Base-by-base conservation (phyloP, 495 filamentous ascomycete genomes). In the Rhypophila decipiens region DNA sequence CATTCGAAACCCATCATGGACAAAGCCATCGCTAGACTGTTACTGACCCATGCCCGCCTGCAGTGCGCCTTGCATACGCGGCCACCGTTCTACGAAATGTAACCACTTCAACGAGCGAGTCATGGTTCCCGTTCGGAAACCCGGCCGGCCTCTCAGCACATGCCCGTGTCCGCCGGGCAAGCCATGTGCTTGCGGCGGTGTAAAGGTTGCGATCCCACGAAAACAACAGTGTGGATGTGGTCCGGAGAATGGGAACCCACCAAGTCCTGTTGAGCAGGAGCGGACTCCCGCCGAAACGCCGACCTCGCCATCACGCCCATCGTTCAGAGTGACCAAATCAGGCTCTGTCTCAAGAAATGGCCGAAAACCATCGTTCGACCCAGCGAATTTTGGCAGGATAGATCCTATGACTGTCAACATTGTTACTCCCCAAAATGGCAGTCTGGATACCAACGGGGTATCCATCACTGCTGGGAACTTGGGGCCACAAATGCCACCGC, bases 61-160 rank as follows among this genome's bases (percentile, higher is more conserved):
- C 58, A 93, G 87, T 60, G 82, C 84, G 71, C 83, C 86, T 58
- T 94, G 88, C 55, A 87, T 91, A 53, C 84, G 86, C 44, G 88
- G 88, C 42, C 88, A 94, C 65, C 83, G 88, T 55, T 90, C 88
- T 19, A 87, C 87, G 52, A 87, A 84, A 75, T 94, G 88, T 58
- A 80, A 76, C 24, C 87, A 94, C 68, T 80, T 74, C 43, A 77
- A 83, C 47, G 75, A 78, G 37, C 78, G 87, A 52, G 64, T 88
- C 17, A 83, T 94, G 78, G 67, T 88, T 47, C 83, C 83, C 39
- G 87, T 91, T 9, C 81, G 84, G 42, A 90, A 88, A 57, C 86
- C 88, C 2, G 88, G 88, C 8, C 76, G 88, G 39, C 88, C 88
- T 15, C 67, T 90, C 17, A 83, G 83, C 43, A 80, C 78, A 45